These are phyloP conservation scores for Parvularia atlantis DNA, from an alignment of 78 protist genomes.

Conservation along the genomic window DNA sequence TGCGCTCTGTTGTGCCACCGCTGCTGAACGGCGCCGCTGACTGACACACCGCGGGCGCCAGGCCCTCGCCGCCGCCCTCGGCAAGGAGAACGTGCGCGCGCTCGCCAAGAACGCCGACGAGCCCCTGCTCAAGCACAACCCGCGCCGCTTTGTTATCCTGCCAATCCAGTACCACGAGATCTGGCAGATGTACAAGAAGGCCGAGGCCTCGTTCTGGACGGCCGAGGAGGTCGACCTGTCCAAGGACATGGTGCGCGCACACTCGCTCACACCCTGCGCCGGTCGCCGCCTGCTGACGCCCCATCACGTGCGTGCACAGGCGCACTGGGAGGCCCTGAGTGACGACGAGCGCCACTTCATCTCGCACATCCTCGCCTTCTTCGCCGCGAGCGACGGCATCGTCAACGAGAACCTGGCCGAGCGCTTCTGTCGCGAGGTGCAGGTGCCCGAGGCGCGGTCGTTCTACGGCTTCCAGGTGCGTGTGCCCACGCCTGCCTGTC, in stretches of 20 bases:
- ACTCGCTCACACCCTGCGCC: no score
- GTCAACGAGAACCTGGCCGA: constrained; percentile 92
- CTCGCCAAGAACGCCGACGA: no score
- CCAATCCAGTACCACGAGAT: constrained; percentile 77
- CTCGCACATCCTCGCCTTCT: constrained; percentile 89
- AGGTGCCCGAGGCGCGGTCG: constrained; percentile 94
- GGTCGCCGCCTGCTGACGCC: no score
- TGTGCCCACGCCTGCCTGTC: neutral
- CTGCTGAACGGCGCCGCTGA: no score
- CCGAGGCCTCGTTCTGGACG: constrained; percentile 91
- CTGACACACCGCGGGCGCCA: no score
- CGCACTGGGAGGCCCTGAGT: constrained; percentile 73
- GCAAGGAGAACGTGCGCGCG: no score
- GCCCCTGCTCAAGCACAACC: constrained; percentile 15
- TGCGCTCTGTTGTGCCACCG: no score
- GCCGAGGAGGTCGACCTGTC: constrained; percentile 92
- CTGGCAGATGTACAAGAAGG: constrained; percentile 89
- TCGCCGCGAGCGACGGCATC: constrained; percentile 95
- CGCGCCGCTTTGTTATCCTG: constrained; percentile 78
- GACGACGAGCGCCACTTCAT: constrained; percentile 86
- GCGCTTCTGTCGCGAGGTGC: constrained; percentile 83
- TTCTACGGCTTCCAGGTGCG: constrained; percentile 95
- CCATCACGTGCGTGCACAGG: no score
- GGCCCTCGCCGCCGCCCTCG: no score
- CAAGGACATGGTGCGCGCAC: constrained; percentile 55